Conservation (phyloP, 2,329 filamentous ascomycete species). For the Alternaria sp. region DNA sequence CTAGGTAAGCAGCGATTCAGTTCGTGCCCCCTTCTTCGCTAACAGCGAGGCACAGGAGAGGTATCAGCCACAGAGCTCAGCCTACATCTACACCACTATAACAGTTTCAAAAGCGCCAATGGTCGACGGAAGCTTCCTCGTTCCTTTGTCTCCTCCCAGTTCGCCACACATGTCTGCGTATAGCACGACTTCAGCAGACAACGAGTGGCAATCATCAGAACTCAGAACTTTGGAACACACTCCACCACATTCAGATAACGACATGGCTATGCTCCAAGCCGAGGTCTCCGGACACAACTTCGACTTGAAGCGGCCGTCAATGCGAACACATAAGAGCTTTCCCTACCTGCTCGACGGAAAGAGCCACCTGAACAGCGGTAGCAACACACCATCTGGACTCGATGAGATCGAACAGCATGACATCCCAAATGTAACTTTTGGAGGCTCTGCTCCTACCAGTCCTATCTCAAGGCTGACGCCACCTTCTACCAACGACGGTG, state of each 20-base stretch:
- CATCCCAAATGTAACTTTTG: conserved; percentile 50
- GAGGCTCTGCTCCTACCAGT: conserved; percentile 57
- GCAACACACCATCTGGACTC: conserved; percentile 42
- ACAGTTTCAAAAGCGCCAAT: conserved; percentile 48
- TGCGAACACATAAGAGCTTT: conserved; percentile 57
- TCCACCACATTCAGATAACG: conserved; percentile 46
- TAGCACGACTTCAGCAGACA: conserved; percentile 53
- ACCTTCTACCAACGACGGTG: conserved; percentile 51
- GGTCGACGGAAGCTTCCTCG: conserved; percentile 57
- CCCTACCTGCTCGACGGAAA: conserved; percentile 53
- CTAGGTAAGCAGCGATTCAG: conserved; percentile 19
- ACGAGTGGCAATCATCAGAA: conserved; percentile 55
- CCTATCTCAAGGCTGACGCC: conserved; percentile 58
- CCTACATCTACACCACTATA: conserved; percentile 26
- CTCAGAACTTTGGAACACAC: conserved; percentile 47
- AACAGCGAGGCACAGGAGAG: conserved; percentile 35
- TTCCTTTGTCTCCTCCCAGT: conserved; percentile 60
- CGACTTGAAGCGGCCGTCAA: conserved; percentile 50
- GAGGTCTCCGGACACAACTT: conserved; percentile 48
- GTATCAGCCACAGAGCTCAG: conserved; percentile 33
- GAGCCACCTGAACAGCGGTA: conserved; percentile 37
- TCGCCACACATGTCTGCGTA: conserved; percentile 62
- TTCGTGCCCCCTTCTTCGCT: conserved; percentile 18
- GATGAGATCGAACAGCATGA: conserved; percentile 49
- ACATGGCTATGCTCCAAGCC: conserved; percentile 52